phyloP scores from a whole-genome alignment of 345 rosid species.

The Lenwebbia sp. region DNA sequence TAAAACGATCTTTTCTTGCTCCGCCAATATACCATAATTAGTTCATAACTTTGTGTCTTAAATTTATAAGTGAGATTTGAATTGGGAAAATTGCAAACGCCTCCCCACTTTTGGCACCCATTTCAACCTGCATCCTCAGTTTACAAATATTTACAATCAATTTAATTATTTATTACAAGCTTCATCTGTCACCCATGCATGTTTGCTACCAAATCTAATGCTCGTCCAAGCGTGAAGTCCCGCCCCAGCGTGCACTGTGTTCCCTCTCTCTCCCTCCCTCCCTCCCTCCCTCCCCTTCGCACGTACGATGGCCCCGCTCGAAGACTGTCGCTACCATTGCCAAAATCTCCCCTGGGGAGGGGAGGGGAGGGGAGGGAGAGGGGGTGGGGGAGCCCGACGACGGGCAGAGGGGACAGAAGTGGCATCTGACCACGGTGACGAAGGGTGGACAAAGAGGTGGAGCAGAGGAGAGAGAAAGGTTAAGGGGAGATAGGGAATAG shows the following conservation, averaged over 20 bases:
- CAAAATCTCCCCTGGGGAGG: no score
- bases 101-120: neutral
- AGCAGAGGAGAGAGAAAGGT: neutral
- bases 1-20: neutral
- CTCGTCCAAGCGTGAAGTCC: no score
- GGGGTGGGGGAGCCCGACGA: neutral
- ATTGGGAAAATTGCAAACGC: neutral
- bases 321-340: no score
- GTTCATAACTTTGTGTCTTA: no score
- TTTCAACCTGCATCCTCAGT: neutral
- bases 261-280: no score
- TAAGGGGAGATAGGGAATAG: neutral
- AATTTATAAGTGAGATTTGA: no score
- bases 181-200: neutral
- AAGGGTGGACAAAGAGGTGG: neutral
- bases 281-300: no score
- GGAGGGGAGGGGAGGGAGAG: neutral
- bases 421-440: neutral
- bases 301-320: no score
- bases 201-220: neutral
- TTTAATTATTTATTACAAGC: neutral
- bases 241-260: no score
- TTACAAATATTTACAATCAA: neutral
- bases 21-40: neutral
- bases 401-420: neutral